Evolutionary conservation across 2,329 filamentous ascomycete genomes (phyloP), one percentile per base, ranked within the genome.

Genomic region (Paraphaeosphaeria minitans): DNA sequence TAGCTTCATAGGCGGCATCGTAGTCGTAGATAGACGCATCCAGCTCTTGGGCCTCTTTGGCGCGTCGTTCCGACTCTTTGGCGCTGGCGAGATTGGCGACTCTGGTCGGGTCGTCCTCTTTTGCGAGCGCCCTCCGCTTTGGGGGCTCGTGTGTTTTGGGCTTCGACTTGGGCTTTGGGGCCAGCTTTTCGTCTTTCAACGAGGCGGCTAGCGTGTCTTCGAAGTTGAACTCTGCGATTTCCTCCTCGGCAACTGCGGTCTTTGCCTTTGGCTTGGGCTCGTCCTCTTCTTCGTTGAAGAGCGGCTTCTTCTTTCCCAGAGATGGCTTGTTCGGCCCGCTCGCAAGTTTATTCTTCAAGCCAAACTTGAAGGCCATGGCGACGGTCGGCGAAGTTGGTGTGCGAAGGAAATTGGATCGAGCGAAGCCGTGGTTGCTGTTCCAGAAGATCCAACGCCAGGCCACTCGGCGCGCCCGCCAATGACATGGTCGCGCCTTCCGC

Each of bases 21-120:
- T 95, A 96, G 78, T 95, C 91, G 80, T 93, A 95, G 66, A 95
- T 88, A 50, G 86, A 88, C 1, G 90, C 81, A 68, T 95, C 91
- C 9, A 89, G 72, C 59, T 86, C 83, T 61, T 87, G 82, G 2
- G 90, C 90, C 16, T 86, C 85, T 62, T 87, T 82, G 39, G 86
- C 84, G 66, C 89, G 83, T 66, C 85, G 87, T 54, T 85, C 84
- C 27, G 89, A 86, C 31, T 86, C 81, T 33, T 89, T 80, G 1
- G 85, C 79, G 67, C 86, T 85, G 3, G 90, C 90, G 1, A 92
- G 82, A 69, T 93, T 89, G 66, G 86, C 88, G 71, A 77, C 72
- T 31, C 64, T 67, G 7, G 71, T 72, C n/a, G 76, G 73, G 53
- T 69, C 71, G 56, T 69, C 68, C 53, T 76, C 68, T 70, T 68